A percentile compares a stretch with the other conserved stretches of the same genome.
Conservation (phyloP, 805 yeast genomes). For the Candida incommunis region DNA sequence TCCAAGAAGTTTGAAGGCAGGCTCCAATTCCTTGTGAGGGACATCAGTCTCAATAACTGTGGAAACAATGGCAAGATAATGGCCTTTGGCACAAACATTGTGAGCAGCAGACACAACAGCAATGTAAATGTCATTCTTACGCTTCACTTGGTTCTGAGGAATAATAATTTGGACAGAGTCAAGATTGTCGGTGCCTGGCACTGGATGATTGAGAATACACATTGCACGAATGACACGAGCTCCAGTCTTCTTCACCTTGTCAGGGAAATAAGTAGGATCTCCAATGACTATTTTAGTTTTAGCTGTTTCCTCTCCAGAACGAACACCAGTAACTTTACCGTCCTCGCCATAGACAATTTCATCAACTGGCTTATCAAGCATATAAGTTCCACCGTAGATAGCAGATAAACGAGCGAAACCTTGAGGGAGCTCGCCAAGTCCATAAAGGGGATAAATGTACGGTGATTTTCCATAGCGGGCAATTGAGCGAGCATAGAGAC, state of each 20-base stretch:
- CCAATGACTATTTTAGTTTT: slow-evolving; percentile 90
- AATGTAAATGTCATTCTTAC: slow-evolving; percentile 88
- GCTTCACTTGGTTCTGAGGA: slow-evolving; percentile 88
- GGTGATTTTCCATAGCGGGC: slow-evolving; percentile 95
- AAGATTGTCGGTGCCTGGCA: slow-evolving; percentile 65
- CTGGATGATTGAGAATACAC: slow-evolving; percentile 81
- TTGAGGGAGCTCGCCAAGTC: slow-evolving; percentile 97
- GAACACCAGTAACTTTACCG: slow-evolving; percentile 71
- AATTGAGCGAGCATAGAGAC: slow-evolving; percentile 77
- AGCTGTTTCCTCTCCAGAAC: slow-evolving; percentile 82
- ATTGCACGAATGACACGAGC: slow-evolving; percentile 67
- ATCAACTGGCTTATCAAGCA: slow-evolving; percentile 93
- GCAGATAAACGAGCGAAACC: slow-evolving; percentile 96
- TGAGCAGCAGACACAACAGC: slow-evolving; percentile 84
- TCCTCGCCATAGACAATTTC: slow-evolving; percentile 64
- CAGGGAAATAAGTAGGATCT: slow-evolving; percentile 96
- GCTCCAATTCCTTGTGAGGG: slow-evolving; percentile 84
- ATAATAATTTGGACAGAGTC: slow-evolving; percentile 90
- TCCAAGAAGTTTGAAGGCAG: slow-evolving; percentile 86
- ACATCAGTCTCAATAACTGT: slow-evolving; percentile 87
- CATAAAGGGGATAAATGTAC: slow-evolving; percentile 88
- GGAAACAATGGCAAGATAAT: slow-evolving; percentile 84
- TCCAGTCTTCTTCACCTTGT: slow-evolving; percentile 58
- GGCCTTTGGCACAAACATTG: slow-evolving; percentile 78
- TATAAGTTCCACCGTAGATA: slow-evolving; percentile 95